A percentile compares a stretch with the other conserved stretches of the same genome.
Evolutionary conservation across 2,329 filamentous ascomycete species (phyloP).

Genomic region (Fusarium pininemorale): DNA sequence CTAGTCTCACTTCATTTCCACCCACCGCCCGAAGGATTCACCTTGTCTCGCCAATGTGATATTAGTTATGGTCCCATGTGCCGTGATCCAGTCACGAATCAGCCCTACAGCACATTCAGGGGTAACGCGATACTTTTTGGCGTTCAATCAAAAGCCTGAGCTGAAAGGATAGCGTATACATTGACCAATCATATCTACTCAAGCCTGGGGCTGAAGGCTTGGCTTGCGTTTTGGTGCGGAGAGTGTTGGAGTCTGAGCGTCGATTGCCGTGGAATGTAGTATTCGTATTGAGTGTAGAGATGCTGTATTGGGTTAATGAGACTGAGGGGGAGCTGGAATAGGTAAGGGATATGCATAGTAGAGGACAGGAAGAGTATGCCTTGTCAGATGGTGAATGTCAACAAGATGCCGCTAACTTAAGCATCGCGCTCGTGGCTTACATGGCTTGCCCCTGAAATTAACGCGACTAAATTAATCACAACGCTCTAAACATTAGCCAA

Average conservation of each 20-base stretch:
- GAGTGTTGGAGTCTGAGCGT: not conserved
- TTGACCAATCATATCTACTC: rapidly evolving
- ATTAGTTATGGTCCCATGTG: not conserved
- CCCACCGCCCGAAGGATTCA: not conserved
- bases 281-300: not conserved
- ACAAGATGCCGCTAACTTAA: not conserved
- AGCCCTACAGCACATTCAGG: conserved; percentile 11
- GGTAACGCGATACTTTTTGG: not conserved
- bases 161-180: rapidly evolving
- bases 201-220: not conserved
- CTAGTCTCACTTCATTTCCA: conserved; percentile 17
- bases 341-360: too few relatives aligned
- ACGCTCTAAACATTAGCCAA: not conserved
- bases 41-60: not conserved
- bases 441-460: conserved; percentile 28
- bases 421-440: not conserved
- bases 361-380: not conserved
- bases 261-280: not conserved
- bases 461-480: not conserved
- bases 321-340: not conserved
- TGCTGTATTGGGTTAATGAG: not conserved
- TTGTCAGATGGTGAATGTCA: not conserved
- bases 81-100: not conserved
- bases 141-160: not conserved
- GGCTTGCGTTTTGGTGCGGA: not conserved